Evolutionary conservation across 306 rosid genomes (phyloP).

Genomic region (Fagus crenata): DNA sequence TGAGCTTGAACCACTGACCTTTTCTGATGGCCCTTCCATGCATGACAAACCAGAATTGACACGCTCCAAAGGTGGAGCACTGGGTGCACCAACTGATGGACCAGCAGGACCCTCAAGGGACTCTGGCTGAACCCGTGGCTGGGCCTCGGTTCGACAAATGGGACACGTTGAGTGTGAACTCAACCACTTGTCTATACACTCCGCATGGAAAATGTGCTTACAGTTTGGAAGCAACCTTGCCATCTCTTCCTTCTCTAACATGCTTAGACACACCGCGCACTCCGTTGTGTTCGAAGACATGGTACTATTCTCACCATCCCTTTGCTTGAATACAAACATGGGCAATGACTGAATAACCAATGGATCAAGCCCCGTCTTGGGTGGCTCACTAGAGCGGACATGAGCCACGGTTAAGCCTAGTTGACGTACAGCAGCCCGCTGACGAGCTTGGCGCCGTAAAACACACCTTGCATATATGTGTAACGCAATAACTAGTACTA

Average conservation of each 20-base stretch:
- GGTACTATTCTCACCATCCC: neutral
- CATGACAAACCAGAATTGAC: conserved; percentile 8
- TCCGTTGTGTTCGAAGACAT: conserved; percentile 5
- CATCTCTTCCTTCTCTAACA: conserved; percentile 43
- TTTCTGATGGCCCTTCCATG: conserved; percentile 41
- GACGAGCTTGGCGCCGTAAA: conserved; percentile 65
- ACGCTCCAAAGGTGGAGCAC: conserved; percentile 29
- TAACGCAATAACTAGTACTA: conserved; percentile 59
- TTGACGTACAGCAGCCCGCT: conserved; percentile 44
- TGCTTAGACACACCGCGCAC: conserved; percentile 61
- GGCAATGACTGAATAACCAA: conserved; percentile 47
- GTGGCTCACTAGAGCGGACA: conserved; percentile 29
- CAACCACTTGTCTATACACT: conserved; percentile 65
- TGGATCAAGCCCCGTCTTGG: conserved; percentile 46
- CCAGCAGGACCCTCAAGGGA: conserved; percentile 47
- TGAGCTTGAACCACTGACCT: conserved; percentile 37
- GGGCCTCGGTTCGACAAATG: conserved; percentile 51
- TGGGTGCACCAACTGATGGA: neutral
- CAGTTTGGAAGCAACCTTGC: conserved; percentile 56
- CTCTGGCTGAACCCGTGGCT: conserved; percentile 37
- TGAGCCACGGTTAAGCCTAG: conserved; percentile 45
- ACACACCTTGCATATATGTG: conserved; percentile 70
- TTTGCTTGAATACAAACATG: conserved; percentile 29
- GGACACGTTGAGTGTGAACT: conserved; percentile 55
- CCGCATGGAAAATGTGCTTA: conserved; percentile 57